Percentiles rank a stretch among this genome's conserved stretches.
These are phyloP conservation scores for Lactarius sanguifluus DNA, from an alignment of 768 basidiomycete species.

Conservation along the genomic window DNA sequence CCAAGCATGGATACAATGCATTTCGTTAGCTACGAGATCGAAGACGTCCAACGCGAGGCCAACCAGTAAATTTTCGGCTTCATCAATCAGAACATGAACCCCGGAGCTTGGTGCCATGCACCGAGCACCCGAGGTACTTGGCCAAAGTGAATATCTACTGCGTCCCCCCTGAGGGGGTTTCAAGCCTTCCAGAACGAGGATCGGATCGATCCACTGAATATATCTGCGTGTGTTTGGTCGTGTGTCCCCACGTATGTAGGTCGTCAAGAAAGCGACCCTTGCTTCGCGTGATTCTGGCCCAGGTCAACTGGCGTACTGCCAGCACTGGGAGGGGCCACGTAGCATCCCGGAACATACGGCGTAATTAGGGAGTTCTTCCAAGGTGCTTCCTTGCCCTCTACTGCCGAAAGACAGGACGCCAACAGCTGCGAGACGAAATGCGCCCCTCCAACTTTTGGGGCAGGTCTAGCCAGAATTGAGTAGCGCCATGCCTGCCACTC, in stretches of 20 bases:
- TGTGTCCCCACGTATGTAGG: constrained; percentile 4
- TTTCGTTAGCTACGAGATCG: constrained; percentile 20
- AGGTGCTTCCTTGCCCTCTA: constrained; percentile 19
- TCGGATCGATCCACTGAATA: constrained; percentile 24
- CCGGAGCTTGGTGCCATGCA: constrained; percentile 20
- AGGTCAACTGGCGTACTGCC: constrained; percentile 13
- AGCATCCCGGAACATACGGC: constrained; percentile 21
- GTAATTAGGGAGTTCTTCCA: constrained; percentile 22
- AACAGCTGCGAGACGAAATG: constrained; percentile 4
- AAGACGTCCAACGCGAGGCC: constrained; percentile 20
- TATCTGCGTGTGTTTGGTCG: constrained; percentile 6
- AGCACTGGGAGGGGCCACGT: constrained; percentile 23
- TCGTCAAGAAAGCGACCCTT: constrained; percentile 2
- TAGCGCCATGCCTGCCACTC: background rate
- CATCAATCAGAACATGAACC: constrained; percentile 8
- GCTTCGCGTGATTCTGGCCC: constrained; percentile 18
- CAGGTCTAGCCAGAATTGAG: constrained; percentile 8
- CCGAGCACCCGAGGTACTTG: constrained; percentile 15
- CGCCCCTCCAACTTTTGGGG: constrained; percentile 17
- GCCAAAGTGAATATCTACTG: constrained; percentile 8
- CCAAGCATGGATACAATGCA: constrained; percentile 19
- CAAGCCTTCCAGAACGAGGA: constrained; percentile 15
- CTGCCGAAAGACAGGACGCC: constrained; percentile 14
- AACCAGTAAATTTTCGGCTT: constrained; percentile 17
- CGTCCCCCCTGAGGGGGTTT: constrained; percentile 10